Evolutionary conservation across 768 basidiomycete species (phyloP).

Genomic region (Termitomyces sp.): DNA sequence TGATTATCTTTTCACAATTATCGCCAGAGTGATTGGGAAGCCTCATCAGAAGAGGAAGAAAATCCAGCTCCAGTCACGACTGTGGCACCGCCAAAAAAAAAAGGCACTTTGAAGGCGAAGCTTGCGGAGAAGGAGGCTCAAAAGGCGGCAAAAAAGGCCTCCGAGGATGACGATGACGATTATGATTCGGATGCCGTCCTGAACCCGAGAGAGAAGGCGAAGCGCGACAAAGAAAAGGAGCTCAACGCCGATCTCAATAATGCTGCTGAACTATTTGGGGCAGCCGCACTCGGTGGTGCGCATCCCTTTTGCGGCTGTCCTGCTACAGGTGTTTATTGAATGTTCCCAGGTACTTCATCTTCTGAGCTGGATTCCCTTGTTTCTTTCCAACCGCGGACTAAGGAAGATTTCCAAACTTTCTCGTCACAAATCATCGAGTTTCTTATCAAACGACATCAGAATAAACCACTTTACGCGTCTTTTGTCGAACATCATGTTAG

Average conservation of each 20-base stretch:
- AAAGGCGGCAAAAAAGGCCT: constrained; percentile 46
- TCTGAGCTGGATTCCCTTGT: constrained; percentile 67
- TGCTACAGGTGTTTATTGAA: not conserved
- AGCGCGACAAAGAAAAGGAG: constrained; percentile 74
- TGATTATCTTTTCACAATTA: constrained; percentile 7
- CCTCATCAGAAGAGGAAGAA: constrained; percentile 66
- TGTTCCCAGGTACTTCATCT: constrained; percentile 52
- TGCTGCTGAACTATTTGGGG: constrained; percentile 77
- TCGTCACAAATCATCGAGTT: constrained; percentile 70
- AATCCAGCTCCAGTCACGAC: constrained; percentile 37
- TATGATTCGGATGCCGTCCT: constrained; percentile 71
- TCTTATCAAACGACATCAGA: constrained; percentile 72
- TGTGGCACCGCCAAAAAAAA: constrained; percentile 79
- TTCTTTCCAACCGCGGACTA: constrained; percentile 77
- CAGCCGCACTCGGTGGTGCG: constrained; percentile 59
- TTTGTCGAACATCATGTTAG: constrained; percentile 86
- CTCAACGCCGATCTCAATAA: constrained; percentile 83
- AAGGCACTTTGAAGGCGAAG: constrained; percentile 87
- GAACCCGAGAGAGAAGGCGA: constrained; percentile 74
- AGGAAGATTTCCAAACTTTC: constrained; percentile 78
- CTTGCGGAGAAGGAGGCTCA: constrained; percentile 87
- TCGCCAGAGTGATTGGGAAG: constrained; percentile 92
- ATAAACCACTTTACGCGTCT: constrained; percentile 73
- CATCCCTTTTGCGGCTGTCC: not conserved
- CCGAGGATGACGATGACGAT: constrained; percentile 39